These are phyloP conservation scores for Leucaena leucocephala DNA, from an alignment of 306 rosid genomes.

Conservation along the genomic window DNA sequence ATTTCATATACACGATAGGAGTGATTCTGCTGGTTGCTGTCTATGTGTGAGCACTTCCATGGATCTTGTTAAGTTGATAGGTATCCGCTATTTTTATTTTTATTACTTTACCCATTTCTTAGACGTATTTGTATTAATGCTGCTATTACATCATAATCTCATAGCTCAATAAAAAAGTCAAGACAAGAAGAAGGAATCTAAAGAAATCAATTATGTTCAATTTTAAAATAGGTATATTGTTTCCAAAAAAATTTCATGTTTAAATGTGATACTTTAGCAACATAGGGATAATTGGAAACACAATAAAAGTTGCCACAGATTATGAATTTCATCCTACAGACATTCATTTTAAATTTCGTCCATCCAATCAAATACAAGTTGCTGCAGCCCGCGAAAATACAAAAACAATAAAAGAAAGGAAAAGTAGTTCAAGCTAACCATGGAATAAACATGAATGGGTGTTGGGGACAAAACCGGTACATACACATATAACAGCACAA, in stretches of 20 bases:
- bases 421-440: background rate
- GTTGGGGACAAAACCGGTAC: no score
- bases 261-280: no score
- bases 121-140: background rate
- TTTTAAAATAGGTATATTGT: no score
- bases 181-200: no score
- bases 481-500: no score
- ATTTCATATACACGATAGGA: background rate
- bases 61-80: background rate
- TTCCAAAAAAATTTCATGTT: no score
- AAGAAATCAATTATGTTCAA: no score
- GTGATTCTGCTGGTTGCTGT: background rate
- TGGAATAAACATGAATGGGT: background rate
- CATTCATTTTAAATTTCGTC: background rate
- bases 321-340: background rate
- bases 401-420: background rate
- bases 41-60: background rate
- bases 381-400: background rate
- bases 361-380: conserved; percentile 4
- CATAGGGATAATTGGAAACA: no score
- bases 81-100: background rate
- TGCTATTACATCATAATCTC: background rate
- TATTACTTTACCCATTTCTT: background rate
- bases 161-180: no score
- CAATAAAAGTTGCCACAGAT: no score